Percentiles rank a stretch among this genome's conserved stretches.
Conservation (phyloP, 192 early-diverging fungal species). For the Geranomyces variabilis region DNA sequence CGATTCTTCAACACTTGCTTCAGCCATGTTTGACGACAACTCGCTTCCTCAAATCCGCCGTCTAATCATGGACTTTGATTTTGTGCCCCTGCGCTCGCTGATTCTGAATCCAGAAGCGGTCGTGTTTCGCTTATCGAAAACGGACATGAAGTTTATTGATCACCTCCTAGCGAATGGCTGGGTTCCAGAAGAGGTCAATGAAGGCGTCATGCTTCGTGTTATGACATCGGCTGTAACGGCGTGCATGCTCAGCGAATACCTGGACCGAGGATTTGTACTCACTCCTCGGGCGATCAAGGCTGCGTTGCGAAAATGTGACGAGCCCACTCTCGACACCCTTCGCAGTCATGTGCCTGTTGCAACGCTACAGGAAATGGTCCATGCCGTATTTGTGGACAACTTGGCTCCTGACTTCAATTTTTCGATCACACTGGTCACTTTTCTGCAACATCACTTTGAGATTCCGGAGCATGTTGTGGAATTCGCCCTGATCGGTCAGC, state of each 20-base stretch:
- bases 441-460: conserved; percentile 17
- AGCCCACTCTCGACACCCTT: not conserved
- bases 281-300: conserved; percentile 12
- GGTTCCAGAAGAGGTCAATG: conserved; percentile 12
- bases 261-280: conserved; percentile 27
- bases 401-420: conserved; percentile 28
- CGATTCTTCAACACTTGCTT: conserved; percentile 1
- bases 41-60: not conserved
- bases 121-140: conserved; percentile 19
- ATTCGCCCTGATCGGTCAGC: not conserved
- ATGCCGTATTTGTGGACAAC: conserved; percentile 26
- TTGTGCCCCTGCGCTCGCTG: conserved; percentile 5
- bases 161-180: conserved; percentile 16
- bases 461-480: conserved; percentile 20
- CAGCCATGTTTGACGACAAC: not conserved
- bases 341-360: conserved; percentile 1
- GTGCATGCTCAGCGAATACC: conserved; percentile 2
- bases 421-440: conserved; percentile 17
- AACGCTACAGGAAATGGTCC: not conserved
- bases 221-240: conserved; percentile 8
- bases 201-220: conserved; percentile 19
- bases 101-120: conserved; percentile 6
- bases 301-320: conserved; percentile 22
- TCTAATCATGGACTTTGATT: not conserved
- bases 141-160: conserved; percentile 25